These are phyloP conservation scores for Canariomyces notabilis DNA, from an alignment of 2,329 filamentous ascomycete genomes.

Conservation along the genomic window DNA sequence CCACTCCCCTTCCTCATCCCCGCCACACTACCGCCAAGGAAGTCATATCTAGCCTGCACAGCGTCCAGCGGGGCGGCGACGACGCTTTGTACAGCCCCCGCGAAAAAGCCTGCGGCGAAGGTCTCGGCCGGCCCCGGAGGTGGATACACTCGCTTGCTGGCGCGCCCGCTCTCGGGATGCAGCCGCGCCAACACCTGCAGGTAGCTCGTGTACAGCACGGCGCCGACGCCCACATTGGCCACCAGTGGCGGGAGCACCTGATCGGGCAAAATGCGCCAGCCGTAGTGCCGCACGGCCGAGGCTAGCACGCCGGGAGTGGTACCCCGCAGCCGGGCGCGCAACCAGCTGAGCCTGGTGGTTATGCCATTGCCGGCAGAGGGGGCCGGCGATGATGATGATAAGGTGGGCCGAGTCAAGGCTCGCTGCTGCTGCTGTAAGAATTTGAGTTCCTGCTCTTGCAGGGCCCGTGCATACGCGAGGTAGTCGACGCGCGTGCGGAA, in stretches of 20 bases:
- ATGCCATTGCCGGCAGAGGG: no score
- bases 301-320: slow-evolving; percentile 66
- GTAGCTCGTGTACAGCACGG: slow-evolving; percentile 71
- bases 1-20: slow-evolving; percentile 38
- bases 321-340: slow-evolving; percentile 50
- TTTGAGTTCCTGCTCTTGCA: slow-evolving; percentile 42
- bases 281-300: slow-evolving; percentile 62
- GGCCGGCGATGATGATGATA: no score
- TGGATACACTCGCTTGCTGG: slow-evolving; percentile 61
- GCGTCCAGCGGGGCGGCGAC: slow-evolving; percentile 72
- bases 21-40: slow-evolving; percentile 18
- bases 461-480: slow-evolving; percentile 51
- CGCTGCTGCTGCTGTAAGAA: slow-evolving; percentile 23
- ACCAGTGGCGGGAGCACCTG: slow-evolving; percentile 72
- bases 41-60: slow-evolving; percentile 66
- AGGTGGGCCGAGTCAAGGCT: slow-evolving; percentile 26
- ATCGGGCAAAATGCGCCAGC: slow-evolving; percentile 69
- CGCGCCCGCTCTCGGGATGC: slow-evolving; percentile 57
- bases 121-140: slow-evolving; percentile 59
- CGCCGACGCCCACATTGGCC: slow-evolving; percentile 69
- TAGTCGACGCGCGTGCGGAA: slow-evolving; percentile 89
- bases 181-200: slow-evolving; percentile 62
- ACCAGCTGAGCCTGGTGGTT: slow-evolving; percentile 31
- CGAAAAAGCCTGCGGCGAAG: slow-evolving; percentile 65
- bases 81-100: slow-evolving; percentile 64